phyloP scores from a whole-genome alignment of 2,329 filamentous ascomycete genomes.

The Aspergillus ochraceoroseus region DNA sequence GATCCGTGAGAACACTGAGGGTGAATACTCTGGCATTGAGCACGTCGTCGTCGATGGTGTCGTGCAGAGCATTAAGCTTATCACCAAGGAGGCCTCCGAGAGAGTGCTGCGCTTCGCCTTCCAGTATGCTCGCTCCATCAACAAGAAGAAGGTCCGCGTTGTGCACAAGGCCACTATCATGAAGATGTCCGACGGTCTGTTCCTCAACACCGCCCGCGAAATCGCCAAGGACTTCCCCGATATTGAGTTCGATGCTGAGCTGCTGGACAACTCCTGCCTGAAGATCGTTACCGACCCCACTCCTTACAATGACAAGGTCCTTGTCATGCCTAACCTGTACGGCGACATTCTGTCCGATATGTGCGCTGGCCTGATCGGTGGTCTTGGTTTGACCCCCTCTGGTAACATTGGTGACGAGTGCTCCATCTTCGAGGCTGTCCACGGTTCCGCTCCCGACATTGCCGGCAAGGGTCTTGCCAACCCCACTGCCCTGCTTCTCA shows the following conservation, averaged over 20 bases:
- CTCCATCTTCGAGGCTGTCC: conserved; percentile 99
- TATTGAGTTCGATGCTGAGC: conserved; percentile 94
- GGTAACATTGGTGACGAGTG: conserved; percentile 99
- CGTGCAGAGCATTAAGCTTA: conserved; percentile 99
- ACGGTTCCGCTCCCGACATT: conserved; percentile 95
- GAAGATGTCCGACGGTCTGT: conserved; percentile 99
- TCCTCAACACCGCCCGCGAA: conserved; percentile 79
- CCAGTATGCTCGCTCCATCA: conserved; percentile 91
- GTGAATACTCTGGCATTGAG: conserved; percentile 99
- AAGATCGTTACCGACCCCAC: conserved; percentile 96
- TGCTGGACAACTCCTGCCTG: conserved; percentile 98
- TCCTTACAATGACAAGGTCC: conserved; percentile 98
- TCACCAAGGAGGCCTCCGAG: conserved; percentile 90
- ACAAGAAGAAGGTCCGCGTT: conserved; percentile 92
- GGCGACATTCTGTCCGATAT: conserved; percentile 99
- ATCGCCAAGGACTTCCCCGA: conserved; percentile 92
- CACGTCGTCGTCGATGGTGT: conserved; percentile 97
- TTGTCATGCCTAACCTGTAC: conserved; percentile 97
- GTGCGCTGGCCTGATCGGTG: conserved; percentile 97
- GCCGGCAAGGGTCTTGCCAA: conserved; percentile 94
- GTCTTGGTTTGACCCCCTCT: conserved; percentile 92
- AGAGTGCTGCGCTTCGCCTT: conserved; percentile 95
- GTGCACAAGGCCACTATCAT: conserved; percentile 99
- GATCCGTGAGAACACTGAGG: conserved; percentile 99
- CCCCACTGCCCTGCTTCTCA: conserved; percentile 90